A percentile compares a stretch with the other conserved stretches of the same genome.
These are phyloP conservation scores for Hanseniaspora gamundiae DNA, from an alignment of 1,139 yeast species.

Conservation along the genomic window DNA sequence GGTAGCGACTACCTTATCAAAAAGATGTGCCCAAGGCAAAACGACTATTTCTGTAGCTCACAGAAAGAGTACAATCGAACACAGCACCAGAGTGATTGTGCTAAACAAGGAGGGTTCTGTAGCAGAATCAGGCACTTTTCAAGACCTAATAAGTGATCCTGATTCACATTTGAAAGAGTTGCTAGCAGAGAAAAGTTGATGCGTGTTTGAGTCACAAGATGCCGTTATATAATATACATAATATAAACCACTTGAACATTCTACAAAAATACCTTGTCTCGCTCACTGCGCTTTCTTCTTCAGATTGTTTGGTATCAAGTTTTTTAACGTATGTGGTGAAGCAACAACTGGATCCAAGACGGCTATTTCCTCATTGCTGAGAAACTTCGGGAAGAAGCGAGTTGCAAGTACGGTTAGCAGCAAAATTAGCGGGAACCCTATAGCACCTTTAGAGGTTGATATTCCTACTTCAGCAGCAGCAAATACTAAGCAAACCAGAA, in stretches of 20 bases:
- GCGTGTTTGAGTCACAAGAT: neutral
- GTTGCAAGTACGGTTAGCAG: constrained; percentile 56
- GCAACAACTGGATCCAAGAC: constrained; percentile 45
- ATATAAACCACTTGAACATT: neutral
- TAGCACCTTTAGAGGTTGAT: constrained; percentile 79
- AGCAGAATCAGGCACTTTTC: constrained; percentile 67
- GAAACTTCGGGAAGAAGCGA: constrained; percentile 43
- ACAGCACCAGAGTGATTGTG: constrained; percentile 60
- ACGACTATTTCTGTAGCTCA: constrained; percentile 91
- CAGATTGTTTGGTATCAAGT: constrained; percentile 19
- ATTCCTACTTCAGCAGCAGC: constrained; percentile 68
- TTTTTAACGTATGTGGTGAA: constrained; percentile 27
- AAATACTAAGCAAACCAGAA: constrained; percentile 42
- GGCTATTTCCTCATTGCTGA: constrained; percentile 48
- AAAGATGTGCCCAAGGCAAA: constrained; percentile 51
- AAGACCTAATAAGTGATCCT: constrained; percentile 41
- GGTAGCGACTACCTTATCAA: constrained; percentile 47
- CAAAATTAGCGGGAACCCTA: constrained; percentile 85
- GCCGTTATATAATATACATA: neutral
- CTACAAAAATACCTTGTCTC: neutral
- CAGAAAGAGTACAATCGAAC: constrained; percentile 71
- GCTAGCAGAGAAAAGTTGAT: constrained; percentile 28
- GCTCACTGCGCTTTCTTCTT: neutral
- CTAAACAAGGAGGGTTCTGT: constrained; percentile 58
- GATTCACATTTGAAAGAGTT: constrained; percentile 56